Evolutionary conservation across 495 filamentous ascomycete species (phyloP).

Genomic region (Ascodesmis nigricans): DNA sequence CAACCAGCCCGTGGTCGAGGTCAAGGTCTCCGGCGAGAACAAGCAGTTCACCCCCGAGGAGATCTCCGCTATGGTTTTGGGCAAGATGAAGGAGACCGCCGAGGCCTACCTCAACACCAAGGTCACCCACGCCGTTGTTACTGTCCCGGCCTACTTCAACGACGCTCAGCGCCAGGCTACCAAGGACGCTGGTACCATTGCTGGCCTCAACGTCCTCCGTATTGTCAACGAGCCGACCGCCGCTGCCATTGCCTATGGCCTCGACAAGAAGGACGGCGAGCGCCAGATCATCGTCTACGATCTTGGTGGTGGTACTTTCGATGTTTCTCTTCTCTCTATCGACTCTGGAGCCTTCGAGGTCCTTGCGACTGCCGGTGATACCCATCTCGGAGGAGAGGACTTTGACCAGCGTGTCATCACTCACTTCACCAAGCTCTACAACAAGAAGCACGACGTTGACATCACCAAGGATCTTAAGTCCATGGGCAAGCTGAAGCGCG

Average conservation of each 20-base stretch:
- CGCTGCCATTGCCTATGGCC: constrained; percentile 68
- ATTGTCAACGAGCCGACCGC: constrained; percentile 92
- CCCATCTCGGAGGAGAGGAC: constrained; percentile 98
- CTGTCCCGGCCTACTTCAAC: constrained; percentile 98
- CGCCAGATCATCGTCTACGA: constrained; percentile 91
- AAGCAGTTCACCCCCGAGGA: constrained; percentile 75
- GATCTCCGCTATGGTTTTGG: constrained; percentile 67
- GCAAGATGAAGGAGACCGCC: constrained; percentile 95
- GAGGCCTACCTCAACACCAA: constrained; percentile 85
- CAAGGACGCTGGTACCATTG: constrained; percentile 89
- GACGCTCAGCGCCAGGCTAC: constrained; percentile 95
- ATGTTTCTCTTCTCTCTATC: constrained; percentile 95
- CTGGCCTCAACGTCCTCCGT: constrained; percentile 88
- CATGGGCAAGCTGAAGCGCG: constrained; percentile 99
- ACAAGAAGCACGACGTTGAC: constrained; percentile 91
- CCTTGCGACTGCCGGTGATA: constrained; percentile 93
- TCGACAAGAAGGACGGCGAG: constrained; percentile 69
- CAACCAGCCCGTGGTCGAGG: constrained; percentile 60
- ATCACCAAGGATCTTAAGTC: constrained; percentile 91
- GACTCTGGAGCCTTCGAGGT: constrained; percentile 98
- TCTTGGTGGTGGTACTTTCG: constrained; percentile 99
- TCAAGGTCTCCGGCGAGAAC: constrained; percentile 48
- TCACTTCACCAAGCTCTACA: constrained; percentile 94
- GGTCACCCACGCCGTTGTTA: constrained; percentile 91
- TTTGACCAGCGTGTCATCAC: constrained; percentile 97